A percentile compares a stretch with the other conserved stretches of the same genome.
Evolutionary conservation across 805 yeast species (phyloP).

Genomic region (Myxozyma nipponensis): DNA sequence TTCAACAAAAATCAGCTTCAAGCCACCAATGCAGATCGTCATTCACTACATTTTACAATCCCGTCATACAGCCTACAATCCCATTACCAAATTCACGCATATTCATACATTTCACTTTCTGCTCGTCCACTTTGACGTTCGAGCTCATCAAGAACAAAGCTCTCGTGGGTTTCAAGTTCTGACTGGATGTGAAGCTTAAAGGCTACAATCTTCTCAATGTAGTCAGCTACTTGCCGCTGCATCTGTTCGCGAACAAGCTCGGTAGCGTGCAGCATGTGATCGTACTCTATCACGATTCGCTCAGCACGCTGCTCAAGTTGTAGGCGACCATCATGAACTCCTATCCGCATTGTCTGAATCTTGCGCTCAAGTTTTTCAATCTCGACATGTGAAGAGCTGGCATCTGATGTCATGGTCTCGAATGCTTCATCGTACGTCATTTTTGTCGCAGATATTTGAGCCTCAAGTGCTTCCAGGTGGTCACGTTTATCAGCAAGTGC

Average conservation of each 20-base stretch:
- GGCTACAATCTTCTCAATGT: slow-evolving; percentile 56
- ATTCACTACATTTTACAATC: too few species aligned
- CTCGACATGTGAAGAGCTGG: slow-evolving; percentile 55
- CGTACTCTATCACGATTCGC: slow-evolving; percentile 50
- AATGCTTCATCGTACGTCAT: slow-evolving; percentile 53
- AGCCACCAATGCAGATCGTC: too few species aligned
- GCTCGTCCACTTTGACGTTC: slow-evolving; percentile 56
- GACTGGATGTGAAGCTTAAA: slow-evolving; percentile 67
- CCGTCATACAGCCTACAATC: too few species aligned
- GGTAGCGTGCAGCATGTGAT: slow-evolving; percentile 48
- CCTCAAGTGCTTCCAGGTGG: slow-evolving; percentile 53
- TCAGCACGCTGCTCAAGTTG: slow-evolving; percentile 50
- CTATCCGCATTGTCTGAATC: slow-evolving; percentile 47
- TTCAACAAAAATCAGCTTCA: too few species aligned
- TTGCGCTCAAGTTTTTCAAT: slow-evolving; percentile 62
- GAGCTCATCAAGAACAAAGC: slow-evolving; percentile 43
- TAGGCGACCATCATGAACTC: slow-evolving; percentile 48
- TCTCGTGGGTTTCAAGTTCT: slow-evolving; percentile 57
- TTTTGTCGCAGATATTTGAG: slow-evolving; percentile 50
- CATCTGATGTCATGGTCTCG: slow-evolving; percentile 52
- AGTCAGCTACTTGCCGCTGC: slow-evolving; percentile 51
- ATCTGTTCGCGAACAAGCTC: slow-evolving; percentile 47
- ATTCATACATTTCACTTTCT: too few species aligned
- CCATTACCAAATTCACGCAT: too few species aligned
- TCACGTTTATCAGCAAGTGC: slow-evolving; percentile 55